These are phyloP conservation scores for Kodamaea arcana DNA, from an alignment of 1,139 yeast genomes.

Conservation along the genomic window DNA sequence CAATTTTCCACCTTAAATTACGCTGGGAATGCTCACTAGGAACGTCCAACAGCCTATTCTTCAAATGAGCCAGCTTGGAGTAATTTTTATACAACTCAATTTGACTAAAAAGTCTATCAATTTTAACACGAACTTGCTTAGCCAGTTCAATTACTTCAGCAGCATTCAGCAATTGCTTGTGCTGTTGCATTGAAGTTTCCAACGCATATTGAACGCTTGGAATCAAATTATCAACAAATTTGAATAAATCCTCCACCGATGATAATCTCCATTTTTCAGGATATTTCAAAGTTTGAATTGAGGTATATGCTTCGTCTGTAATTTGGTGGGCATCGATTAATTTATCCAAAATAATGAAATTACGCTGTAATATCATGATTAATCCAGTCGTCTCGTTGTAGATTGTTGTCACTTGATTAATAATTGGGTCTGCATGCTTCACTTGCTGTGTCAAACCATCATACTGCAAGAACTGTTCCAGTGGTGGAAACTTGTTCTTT, in stretches of 20 bases:
- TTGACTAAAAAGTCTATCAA: constrained; percentile 14
- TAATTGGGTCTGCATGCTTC: constrained; percentile 3
- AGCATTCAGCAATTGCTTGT: neutral
- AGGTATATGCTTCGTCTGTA: constrained; percentile 5
- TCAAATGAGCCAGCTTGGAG: constrained; percentile 9
- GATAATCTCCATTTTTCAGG: constrained; percentile 12
- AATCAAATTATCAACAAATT: constrained; percentile 3
- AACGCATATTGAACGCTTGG: constrained; percentile 4
- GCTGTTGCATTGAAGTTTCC: neutral
- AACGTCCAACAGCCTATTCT: constrained; percentile 16
- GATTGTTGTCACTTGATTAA: constrained; percentile 5
- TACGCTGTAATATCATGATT: constrained; percentile 9
- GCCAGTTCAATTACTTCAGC: constrained; percentile 8
- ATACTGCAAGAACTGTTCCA: constrained; percentile 7
- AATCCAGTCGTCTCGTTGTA: constrained; percentile 8
- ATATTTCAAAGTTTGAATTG: constrained; percentile 6
- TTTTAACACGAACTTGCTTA: constrained; percentile 8
- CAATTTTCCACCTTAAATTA: constrained; percentile 6
- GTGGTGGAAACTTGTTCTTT: constrained; percentile 9
- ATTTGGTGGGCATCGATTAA: constrained; percentile 6
- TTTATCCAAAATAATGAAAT: constrained; percentile 7
- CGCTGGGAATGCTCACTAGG: constrained; percentile 13
- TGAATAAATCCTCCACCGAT: constrained; percentile 7
- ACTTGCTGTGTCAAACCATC: constrained; percentile 8
- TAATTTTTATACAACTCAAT: constrained; percentile 10